These are phyloP conservation scores for Anisogramma anomala DNA, from an alignment of 2,329 filamentous ascomycete genomes.

Conservation along the genomic window DNA sequence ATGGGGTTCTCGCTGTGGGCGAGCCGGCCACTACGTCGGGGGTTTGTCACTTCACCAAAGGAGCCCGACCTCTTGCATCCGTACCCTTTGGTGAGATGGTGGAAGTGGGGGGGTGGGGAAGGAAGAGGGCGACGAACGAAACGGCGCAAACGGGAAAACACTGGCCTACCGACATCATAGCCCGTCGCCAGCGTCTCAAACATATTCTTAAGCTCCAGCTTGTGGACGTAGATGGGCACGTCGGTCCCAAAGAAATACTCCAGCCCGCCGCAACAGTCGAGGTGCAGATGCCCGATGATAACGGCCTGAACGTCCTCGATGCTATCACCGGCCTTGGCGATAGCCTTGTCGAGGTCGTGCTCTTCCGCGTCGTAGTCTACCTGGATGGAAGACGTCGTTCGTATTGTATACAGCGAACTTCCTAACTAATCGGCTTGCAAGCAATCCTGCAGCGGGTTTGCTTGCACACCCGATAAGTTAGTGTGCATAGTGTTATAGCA, in stretches of 20 bases:
- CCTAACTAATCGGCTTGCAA: no score
- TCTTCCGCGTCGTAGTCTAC: background rate
- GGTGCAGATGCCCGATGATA: slow-evolving; percentile 34
- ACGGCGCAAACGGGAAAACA: background rate
- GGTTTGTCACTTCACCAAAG: no score
- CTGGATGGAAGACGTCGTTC: background rate
- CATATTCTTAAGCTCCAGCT: slow-evolving; percentile 34
- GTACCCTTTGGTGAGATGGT: no score
- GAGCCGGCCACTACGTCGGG: no score
- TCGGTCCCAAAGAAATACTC: slow-evolving; percentile 32
- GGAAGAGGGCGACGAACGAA: no score
- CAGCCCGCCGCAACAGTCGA: slow-evolving; percentile 36
- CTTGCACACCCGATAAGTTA: no score
- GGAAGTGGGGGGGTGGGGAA: no score
- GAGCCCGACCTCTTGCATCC: no score
- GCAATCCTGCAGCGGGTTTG: no score
- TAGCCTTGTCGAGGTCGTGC: background rate
- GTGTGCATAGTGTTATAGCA: no score
- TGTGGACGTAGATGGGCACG: slow-evolving; percentile 35
- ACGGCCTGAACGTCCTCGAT: slow-evolving; percentile 35
- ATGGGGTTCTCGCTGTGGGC: no score
- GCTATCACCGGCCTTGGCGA: slow-evolving; percentile 24
- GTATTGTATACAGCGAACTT: no score
- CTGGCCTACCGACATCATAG: slow-evolving; percentile 11
- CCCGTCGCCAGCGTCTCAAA: slow-evolving; percentile 32